Conservation (phyloP, 129 eudicot species). For the Flaveria trinervia region DNA sequence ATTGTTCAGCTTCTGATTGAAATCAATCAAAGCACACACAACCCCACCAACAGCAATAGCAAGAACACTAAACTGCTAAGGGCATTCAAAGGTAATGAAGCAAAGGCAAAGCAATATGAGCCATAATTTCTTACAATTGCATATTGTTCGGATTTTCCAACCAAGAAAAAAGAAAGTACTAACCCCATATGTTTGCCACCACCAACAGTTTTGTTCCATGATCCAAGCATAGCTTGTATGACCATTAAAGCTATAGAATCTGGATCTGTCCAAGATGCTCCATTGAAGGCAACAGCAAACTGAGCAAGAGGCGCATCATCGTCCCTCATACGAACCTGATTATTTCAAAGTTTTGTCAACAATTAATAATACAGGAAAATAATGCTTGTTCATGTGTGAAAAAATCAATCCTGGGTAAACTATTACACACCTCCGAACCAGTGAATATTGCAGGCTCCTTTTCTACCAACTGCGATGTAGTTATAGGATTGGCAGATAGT, state of each 20-base stretch:
- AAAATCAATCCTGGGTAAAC: not conserved
- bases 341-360: constrained; percentile 14
- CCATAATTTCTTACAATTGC: not conserved
- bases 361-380: not conserved
- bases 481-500: constrained; percentile 64
- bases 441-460: constrained; percentile 87
- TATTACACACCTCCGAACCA: constrained; percentile 84
- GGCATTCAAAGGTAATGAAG: not conserved
- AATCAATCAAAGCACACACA: not conserved
- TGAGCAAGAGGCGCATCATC: constrained; percentile 77
- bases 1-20: not conserved
- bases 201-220: constrained; percentile 64
- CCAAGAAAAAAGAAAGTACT: constrained; percentile 16
- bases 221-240: constrained; percentile 74
- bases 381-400: not conserved
- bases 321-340: constrained; percentile 71
- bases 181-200: constrained; percentile 85
- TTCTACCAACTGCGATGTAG: constrained; percentile 70
- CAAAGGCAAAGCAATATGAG: not conserved
- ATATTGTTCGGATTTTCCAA: not conserved
- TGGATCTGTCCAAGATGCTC: constrained; percentile 82
- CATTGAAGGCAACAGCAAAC: constrained; percentile 79
- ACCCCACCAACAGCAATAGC: not conserved
- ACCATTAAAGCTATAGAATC: constrained; percentile 84
- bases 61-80: not conserved